Evolutionary conservation across 75 land plant genomes (phyloP).

Genomic region (Picea sitchensis): DNA sequence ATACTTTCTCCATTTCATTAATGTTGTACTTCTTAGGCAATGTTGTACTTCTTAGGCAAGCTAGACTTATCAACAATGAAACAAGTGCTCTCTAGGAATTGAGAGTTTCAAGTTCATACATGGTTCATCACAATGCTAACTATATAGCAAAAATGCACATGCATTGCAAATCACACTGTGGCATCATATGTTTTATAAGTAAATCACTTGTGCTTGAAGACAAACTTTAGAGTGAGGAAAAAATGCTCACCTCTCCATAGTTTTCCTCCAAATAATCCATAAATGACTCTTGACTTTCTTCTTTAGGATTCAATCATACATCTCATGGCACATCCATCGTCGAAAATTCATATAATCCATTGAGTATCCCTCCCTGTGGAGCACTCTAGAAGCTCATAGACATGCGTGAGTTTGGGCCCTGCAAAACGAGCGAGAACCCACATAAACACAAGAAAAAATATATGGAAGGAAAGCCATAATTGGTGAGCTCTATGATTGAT

Average conservation of each 20-base stretch:
- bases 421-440: not conserved
- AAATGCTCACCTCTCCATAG: not conserved
- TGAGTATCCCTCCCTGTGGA: no score
- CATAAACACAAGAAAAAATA: not conserved
- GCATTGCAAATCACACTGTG: not conserved
- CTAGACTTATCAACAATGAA: not conserved
- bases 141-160: not conserved
- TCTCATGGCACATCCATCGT: not conserved
- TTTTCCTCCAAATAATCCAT: not conserved
- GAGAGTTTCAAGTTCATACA: not conserved
- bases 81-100: not conserved
- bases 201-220: not conserved
- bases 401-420: not conserved
- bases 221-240: not conserved
- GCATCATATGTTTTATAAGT: not conserved
- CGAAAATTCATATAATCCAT: not conserved
- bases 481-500: not conserved
- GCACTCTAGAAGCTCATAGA: not conserved
- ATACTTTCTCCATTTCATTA: no score
- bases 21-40: no score
- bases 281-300: not conserved
- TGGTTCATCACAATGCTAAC: not conserved
- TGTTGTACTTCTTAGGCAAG: not conserved
- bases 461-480: not conserved
- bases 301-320: not conserved